Conservation (phyloP, 163 green algal genomes). For the Coccomyxa subellipsoidea region DNA sequence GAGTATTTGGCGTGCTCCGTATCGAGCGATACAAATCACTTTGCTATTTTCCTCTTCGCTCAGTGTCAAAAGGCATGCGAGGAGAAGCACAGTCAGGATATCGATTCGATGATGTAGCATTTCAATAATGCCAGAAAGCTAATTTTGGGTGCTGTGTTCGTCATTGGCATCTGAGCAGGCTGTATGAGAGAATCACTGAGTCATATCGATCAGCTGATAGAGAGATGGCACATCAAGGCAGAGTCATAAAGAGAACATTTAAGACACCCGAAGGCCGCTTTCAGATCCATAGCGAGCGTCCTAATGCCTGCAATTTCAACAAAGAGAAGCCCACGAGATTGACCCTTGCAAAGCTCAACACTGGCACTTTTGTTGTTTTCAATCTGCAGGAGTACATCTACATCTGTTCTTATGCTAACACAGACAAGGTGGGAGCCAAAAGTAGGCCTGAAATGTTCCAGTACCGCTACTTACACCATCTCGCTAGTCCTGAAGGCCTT, state of each 20-base stretch:
- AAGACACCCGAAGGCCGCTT: slow-evolving; percentile 26
- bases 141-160: too few relatives aligned
- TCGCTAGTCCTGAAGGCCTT: background rate
- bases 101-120: too few relatives aligned
- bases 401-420: slow-evolving; percentile 18
- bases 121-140: too few relatives aligned
- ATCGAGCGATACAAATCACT: too few relatives aligned
- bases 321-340: background rate
- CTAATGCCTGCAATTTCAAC: slow-evolving; percentile 18
- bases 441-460: background rate
- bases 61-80: too few relatives aligned
- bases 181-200: too few relatives aligned
- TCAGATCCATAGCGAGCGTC: slow-evolving; percentile 6
- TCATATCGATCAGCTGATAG: background rate
- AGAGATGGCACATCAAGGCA: background rate
- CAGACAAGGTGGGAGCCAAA: slow-evolving; percentile 20
- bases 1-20: too few relatives aligned
- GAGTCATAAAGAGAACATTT: slow-evolving; percentile 2
- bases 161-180: too few relatives aligned
- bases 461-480: background rate
- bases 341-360: slow-evolving; percentile 8
- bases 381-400: slow-evolving; percentile 16
- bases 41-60: too few relatives aligned
- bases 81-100: too few relatives aligned
- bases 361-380: slow-evolving; percentile 11